Conservation (phyloP, 805 yeast genomes). For the Metschnikowia koreensis region DNA sequence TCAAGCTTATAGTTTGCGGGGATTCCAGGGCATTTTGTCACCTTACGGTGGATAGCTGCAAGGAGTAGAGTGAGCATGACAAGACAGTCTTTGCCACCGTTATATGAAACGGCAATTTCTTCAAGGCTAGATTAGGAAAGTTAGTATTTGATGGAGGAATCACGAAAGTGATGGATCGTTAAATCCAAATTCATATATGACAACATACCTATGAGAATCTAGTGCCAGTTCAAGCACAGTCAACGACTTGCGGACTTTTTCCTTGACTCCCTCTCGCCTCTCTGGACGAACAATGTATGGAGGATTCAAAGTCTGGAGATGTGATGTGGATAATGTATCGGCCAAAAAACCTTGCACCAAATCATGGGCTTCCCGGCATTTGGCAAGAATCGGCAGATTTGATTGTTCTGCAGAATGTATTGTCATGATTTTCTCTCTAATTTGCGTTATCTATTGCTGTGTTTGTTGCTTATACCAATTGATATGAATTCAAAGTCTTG, state of each 20-base stretch:
- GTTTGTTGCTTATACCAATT: no score
- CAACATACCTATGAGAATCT: conserved; percentile 34
- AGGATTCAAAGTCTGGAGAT: conserved; percentile 17
- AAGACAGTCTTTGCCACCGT: conserved; percentile 96
- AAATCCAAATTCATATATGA: neutral
- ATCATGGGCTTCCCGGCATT: conserved; percentile 33
- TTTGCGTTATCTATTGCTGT: no score
- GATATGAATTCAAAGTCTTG: no score
- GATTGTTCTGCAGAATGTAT: neutral
- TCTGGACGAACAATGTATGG: conserved; percentile 23
- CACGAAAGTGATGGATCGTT: no score
- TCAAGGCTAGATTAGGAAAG: conserved; percentile 22
- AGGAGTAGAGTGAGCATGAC: conserved; percentile 78
- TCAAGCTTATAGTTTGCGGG: conserved; percentile 40
- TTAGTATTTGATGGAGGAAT: neutral
- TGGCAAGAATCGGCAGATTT: conserved; percentile 8
- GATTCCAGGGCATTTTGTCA: conserved; percentile 12
- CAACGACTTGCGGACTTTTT: conserved; percentile 28
- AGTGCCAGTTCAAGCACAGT: conserved; percentile 28
- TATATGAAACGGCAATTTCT: conserved; percentile 77
- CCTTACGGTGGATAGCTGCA: conserved; percentile 45
- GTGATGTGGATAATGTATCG: conserved; percentile 29
- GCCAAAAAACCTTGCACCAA: conserved; percentile 31
- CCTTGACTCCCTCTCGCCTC: conserved; percentile 26
- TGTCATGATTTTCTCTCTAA: no score